A percentile compares a stretch with the other conserved stretches of the same genome.
phyloP scores from a whole-genome alignment of 169 alveolate genomes.

The Plasmodium fragile region DNA sequence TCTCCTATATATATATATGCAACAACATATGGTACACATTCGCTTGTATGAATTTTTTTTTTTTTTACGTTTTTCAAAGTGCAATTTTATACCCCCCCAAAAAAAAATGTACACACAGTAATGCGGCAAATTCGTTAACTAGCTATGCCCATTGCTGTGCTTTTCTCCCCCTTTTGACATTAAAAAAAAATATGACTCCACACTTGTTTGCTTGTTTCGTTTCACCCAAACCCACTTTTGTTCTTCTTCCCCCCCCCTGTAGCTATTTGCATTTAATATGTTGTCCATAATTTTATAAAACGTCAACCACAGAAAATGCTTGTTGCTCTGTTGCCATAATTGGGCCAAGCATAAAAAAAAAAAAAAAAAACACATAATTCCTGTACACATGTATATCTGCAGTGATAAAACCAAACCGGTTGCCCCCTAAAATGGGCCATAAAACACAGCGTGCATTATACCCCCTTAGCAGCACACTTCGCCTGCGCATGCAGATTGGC shows the following conservation, averaged over 20 bases:
- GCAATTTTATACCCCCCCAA: background rate
- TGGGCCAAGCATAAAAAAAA: background rate
- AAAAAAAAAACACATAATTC: background rate
- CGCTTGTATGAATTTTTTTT: background rate
- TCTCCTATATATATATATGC: background rate
- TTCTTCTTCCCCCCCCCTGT: background rate
- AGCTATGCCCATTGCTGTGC: background rate
- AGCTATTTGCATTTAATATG: background rate
- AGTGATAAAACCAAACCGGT: background rate
- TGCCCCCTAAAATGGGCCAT: background rate
- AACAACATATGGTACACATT: no score
- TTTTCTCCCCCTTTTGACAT: background rate
- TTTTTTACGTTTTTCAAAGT: slow-evolving; percentile 23
- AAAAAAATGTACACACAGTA: background rate
- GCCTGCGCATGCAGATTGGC: background rate
- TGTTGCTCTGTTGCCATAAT: background rate
- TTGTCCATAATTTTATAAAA: background rate
- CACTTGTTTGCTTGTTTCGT: background rate
- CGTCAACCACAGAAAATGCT: background rate
- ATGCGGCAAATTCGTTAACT: background rate
- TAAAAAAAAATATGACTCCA: background rate
- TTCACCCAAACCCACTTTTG: background rate
- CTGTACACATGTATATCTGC: background rate
- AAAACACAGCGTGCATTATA: background rate
- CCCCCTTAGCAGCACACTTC: background rate